Percentiles rank a stretch among this genome's conserved stretches.
Conservation (phyloP, 805 yeast species). For the Yamadazyma phyllophila region DNA sequence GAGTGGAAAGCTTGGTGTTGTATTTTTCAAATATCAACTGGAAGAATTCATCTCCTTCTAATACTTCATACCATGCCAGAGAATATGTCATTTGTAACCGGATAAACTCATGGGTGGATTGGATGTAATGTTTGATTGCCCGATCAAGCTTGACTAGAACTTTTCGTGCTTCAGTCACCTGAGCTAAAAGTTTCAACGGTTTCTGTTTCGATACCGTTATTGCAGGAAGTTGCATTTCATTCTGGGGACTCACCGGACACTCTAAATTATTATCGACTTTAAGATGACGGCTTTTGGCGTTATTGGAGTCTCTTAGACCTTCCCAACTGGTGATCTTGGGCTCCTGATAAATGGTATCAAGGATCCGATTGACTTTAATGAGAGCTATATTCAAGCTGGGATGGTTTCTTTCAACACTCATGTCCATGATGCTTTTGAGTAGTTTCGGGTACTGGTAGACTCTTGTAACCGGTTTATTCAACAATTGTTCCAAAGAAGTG, state of each 20-base stretch:
- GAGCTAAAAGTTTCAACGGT: neutral
- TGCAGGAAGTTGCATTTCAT: slow-evolving; percentile 4
- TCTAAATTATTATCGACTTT: slow-evolving; percentile 9
- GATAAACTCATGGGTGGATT: neutral
- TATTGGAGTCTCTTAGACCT: slow-evolving; percentile 14
- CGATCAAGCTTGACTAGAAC: neutral
- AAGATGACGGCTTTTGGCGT: neutral
- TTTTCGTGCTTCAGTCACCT: neutral
- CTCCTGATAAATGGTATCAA: slow-evolving; percentile 14
- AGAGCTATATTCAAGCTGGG: slow-evolving; percentile 18
- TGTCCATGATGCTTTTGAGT: slow-evolving; percentile 18
- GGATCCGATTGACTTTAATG: slow-evolving; percentile 19
- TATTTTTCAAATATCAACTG: slow-evolving; percentile 5
- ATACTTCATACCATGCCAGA: slow-evolving; percentile 7
- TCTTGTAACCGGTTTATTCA: slow-evolving; percentile 46
- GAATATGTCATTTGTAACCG: slow-evolving; percentile 4
- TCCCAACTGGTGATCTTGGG: slow-evolving; percentile 15
- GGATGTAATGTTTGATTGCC: neutral
- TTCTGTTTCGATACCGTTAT: neutral
- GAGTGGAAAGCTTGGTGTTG: slow-evolving; percentile 5
- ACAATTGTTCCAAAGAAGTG: slow-evolving; percentile 18
- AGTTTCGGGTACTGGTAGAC: slow-evolving; percentile 33
- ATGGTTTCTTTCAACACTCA: slow-evolving; percentile 6
- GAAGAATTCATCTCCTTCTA: slow-evolving; percentile 10
- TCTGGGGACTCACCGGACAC: neutral